phyloP scores from a whole-genome alignment of 2,329 filamentous ascomycete species.

The Penicillium sp. region DNA sequence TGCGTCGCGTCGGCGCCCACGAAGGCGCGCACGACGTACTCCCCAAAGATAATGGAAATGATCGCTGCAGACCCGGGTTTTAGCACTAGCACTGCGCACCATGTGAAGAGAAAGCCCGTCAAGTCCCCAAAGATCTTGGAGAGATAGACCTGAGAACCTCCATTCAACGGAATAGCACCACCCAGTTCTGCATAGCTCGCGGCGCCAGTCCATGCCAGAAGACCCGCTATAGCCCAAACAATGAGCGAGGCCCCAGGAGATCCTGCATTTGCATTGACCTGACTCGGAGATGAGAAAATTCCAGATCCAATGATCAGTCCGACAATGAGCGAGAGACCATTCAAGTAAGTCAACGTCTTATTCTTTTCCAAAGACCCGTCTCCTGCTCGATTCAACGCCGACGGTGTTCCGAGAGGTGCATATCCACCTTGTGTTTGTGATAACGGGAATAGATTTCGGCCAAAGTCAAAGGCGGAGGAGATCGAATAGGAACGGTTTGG shows the following conservation, averaged over 20 bases:
- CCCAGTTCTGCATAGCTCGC: conserved; percentile 93
- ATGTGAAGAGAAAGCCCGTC: conserved; percentile 88
- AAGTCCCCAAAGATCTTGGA: conserved; percentile 95
- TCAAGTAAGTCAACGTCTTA: conserved; percentile 91
- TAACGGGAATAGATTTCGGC: conserved; percentile 84
- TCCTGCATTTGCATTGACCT: conserved; percentile 85
- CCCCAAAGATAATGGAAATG: conserved; percentile 94
- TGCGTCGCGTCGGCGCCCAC: conserved; percentile 80
- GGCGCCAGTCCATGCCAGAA: conserved; percentile 92
- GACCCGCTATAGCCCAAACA: conserved; percentile 86
- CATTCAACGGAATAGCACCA: conserved; percentile 91
- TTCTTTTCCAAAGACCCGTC: conserved; percentile 85
- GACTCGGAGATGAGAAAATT: conserved; percentile 90
- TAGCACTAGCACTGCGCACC: conserved; percentile 88
- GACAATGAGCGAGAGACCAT: conserved; percentile 83
- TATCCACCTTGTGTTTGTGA: conserved; percentile 78
- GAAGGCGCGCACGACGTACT: conserved; percentile 85
- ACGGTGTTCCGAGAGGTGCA: conserved; percentile 74
- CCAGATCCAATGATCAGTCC: conserved; percentile 93
- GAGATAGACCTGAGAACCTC: conserved; percentile 87
- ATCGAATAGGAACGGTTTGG: conserved; percentile 73
- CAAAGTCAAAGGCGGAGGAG: conserved; percentile 91
- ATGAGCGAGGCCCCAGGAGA: conserved; percentile 84
- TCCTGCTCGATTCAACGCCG: conserved; percentile 50
- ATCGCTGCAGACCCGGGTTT: conserved; percentile 93